Evolutionary conservation across 495 filamentous ascomycete species (phyloP).

Genomic region (Xylaria castorea): DNA sequence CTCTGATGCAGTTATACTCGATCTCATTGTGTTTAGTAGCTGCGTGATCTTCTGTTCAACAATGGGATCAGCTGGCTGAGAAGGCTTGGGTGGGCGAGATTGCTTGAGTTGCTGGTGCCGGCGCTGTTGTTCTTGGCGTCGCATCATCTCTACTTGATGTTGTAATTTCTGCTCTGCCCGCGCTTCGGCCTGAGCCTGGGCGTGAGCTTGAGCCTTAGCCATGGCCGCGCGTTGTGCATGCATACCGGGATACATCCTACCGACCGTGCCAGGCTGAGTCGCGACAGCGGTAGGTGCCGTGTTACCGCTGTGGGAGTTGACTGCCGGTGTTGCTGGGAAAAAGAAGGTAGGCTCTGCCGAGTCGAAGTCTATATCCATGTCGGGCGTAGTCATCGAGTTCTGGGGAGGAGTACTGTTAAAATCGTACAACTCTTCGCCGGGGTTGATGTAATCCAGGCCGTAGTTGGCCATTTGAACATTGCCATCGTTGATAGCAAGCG

Average conservation of each 20-base stretch:
- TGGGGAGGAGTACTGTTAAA: slow-evolving; percentile 63
- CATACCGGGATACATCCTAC: slow-evolving; percentile 85
- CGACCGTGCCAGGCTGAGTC: slow-evolving; percentile 62
- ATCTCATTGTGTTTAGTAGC: slow-evolving; percentile 82
- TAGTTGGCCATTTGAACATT: slow-evolving; percentile 35
- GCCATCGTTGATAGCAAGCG: slow-evolving; percentile 69
- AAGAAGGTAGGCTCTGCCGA: slow-evolving; percentile 57
- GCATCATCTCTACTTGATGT: slow-evolving; percentile 13
- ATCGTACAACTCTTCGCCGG: slow-evolving; percentile 59
- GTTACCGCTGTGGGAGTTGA: slow-evolving; percentile 75
- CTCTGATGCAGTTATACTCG: slow-evolving; percentile 64
- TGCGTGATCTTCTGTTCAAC: slow-evolving; percentile 88
- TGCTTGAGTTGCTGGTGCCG: slow-evolving; percentile 44
- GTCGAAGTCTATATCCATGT: slow-evolving; percentile 71
- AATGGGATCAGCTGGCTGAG: slow-evolving; percentile 65
- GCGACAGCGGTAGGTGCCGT: slow-evolving; percentile 53
- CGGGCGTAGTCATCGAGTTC: slow-evolving; percentile 37
- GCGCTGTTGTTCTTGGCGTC: slow-evolving; percentile 16
- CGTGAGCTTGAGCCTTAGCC: slow-evolving; percentile 65
- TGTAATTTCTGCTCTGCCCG: slow-evolving; percentile 34
- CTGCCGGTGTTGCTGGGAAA: slow-evolving; percentile 57
- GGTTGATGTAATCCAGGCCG: slow-evolving; percentile 46
- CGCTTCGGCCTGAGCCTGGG: not conserved
- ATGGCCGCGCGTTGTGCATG: slow-evolving; percentile 81
- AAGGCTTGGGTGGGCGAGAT: slow-evolving; percentile 47